These are phyloP conservation scores for Tricholoma flavovirens DNA, from an alignment of 768 basidiomycete species.

Conservation along the genomic window DNA sequence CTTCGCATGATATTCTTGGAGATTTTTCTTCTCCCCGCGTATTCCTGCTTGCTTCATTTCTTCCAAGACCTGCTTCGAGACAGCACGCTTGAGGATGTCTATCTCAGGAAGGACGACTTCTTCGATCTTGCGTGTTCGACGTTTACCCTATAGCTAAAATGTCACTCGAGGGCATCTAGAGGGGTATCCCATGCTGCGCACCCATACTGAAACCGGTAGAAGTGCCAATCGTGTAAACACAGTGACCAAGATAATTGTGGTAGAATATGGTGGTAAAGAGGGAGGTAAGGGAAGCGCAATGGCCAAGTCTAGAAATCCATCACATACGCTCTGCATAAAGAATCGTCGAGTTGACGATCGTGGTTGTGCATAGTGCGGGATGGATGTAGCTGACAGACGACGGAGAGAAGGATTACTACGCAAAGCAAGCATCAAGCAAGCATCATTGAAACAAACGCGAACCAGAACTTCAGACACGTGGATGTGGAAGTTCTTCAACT, in stretches of 20 bases:
- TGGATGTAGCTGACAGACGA: slow-evolving; percentile 5
- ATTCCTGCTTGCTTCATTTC: slow-evolving; percentile 53
- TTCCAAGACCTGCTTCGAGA: slow-evolving; percentile 36
- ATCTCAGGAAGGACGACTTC: slow-evolving; percentile 56
- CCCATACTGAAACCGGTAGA: slow-evolving; percentile 76
- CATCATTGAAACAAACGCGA: neutral
- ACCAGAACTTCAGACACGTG: slow-evolving; percentile 9
- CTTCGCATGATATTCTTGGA: slow-evolving; percentile 42
- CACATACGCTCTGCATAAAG: slow-evolving; percentile 40
- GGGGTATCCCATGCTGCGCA: slow-evolving; percentile 25
- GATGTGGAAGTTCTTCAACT: slow-evolving; percentile 5
- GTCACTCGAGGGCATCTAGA: slow-evolving; percentile 1
- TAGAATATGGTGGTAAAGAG: slow-evolving; percentile 63
- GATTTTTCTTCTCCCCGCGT: slow-evolving; percentile 47
- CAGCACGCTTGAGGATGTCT: slow-evolving; percentile 40
- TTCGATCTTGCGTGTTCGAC: slow-evolving; percentile 53
- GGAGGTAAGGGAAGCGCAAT: slow-evolving; percentile 68
- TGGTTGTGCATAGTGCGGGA: slow-evolving; percentile 8
- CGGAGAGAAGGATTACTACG: slow-evolving; percentile 16
- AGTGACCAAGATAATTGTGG: slow-evolving; percentile 68
- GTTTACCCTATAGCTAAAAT: slow-evolving; percentile 45
- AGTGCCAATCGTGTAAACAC: slow-evolving; percentile 54
- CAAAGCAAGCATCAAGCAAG: slow-evolving; percentile 34
- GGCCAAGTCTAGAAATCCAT: slow-evolving; percentile 75
- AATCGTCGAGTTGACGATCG: slow-evolving; percentile 19